Percentiles rank a stretch among this genome's conserved stretches.
Evolutionary conservation across 768 basidiomycete species (phyloP).

Genomic region (Chalciporus piperatus): DNA sequence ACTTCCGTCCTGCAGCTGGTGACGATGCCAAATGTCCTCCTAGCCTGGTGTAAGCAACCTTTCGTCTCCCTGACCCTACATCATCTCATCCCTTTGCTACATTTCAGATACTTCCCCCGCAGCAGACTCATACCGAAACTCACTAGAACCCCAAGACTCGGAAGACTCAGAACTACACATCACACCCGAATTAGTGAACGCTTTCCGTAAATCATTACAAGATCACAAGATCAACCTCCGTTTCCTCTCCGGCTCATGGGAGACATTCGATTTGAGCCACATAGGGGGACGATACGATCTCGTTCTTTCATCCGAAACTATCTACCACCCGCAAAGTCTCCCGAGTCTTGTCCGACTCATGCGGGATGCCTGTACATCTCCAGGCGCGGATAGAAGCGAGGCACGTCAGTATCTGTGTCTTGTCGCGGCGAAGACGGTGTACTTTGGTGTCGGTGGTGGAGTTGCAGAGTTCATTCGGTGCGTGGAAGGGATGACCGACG

Average conservation of each 20-base stretch:
- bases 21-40: conserved; percentile 73
- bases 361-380: conserved; percentile 33
- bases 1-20: conserved; percentile 73
- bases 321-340: conserved; percentile 72
- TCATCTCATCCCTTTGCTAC: background rate
- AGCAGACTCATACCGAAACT: conserved; percentile 44
- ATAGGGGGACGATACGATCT: conserved; percentile 55
- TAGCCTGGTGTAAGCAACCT: conserved; percentile 72
- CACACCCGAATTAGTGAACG: conserved; percentile 55
- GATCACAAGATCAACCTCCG: conserved; percentile 55
- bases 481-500: conserved; percentile 30
- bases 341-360: conserved; percentile 56
- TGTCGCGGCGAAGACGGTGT: conserved; percentile 88
- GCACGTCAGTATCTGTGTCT: conserved; percentile 46
- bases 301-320: conserved; percentile 89
- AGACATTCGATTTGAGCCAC: conserved; percentile 39
- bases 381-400: background rate
- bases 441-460: conserved; percentile 95
- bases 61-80: background rate
- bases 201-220: conserved; percentile 62
- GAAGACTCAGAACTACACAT: conserved; percentile 59
- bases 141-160: conserved; percentile 19
- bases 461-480: conserved; percentile 66
- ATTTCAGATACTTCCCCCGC: conserved; percentile 59
- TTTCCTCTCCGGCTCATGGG: conserved; percentile 87